Percentiles rank a stretch among this genome's conserved stretches.
These are phyloP conservation scores for Sphagnum fallax DNA, from an alignment of 228 moss, liverwort and hornwort species.

Conservation along the genomic window DNA sequence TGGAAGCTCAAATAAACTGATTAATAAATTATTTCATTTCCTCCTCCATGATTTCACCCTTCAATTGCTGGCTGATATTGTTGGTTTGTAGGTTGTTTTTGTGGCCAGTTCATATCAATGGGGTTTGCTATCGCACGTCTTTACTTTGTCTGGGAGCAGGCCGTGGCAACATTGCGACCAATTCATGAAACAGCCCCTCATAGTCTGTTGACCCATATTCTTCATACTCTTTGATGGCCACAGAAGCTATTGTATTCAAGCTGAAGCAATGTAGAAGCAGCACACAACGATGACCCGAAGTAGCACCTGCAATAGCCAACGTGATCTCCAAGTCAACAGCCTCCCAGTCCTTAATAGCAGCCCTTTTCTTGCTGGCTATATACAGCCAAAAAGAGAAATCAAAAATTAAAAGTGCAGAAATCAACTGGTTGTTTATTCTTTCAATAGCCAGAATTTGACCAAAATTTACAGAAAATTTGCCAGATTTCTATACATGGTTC, in stretches of 20 bases:
- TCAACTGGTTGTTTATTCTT: no score
- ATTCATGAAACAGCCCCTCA: no score
- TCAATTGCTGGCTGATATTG: neutral
- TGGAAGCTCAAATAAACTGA: neutral
- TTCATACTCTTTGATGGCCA: no score
- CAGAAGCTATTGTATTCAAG: no score
- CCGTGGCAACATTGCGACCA: constrained; percentile 11
- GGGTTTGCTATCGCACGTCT: constrained; percentile 89
- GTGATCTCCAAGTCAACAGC: constrained; percentile 57
- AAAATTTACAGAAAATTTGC: no score
- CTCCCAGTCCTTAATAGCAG: constrained; percentile 61
- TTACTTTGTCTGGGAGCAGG: constrained; percentile 90
- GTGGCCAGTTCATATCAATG: constrained; percentile 80
- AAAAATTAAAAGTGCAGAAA: no score
- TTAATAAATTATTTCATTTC: neutral
- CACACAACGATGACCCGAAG: neutral
- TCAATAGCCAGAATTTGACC: no score
- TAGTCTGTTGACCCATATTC: no score
- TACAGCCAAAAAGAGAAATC: no score
- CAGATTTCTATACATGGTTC: no score
- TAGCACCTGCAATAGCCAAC: constrained; percentile 58
- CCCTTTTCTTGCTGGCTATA: no score
- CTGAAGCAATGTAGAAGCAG: no score
- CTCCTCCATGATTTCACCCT: neutral
- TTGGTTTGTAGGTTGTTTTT: neutral